phyloP scores from a whole-genome alignment of 768 basidiomycete genomes.

The Suillus cothurnatus region DNA sequence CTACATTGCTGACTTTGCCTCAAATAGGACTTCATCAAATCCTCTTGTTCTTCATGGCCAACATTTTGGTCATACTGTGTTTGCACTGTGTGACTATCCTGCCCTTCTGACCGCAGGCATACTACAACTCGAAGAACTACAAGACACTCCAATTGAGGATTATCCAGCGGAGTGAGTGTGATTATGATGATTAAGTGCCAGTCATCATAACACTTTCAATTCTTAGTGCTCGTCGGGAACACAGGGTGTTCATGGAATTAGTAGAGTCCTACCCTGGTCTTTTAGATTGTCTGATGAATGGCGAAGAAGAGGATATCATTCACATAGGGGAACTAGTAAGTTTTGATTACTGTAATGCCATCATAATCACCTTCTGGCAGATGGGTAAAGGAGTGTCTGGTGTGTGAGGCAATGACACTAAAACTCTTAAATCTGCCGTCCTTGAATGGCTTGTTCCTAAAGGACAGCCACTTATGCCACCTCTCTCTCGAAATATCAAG shows the following conservation, averaged over 20 bases:
- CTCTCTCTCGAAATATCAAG: constrained; percentile 13
- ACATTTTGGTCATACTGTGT: constrained; percentile 24
- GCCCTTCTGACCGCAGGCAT: neutral
- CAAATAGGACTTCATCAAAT: constrained; percentile 3
- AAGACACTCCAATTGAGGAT: neutral
- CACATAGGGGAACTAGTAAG: neutral
- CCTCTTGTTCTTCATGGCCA: constrained; percentile 23
- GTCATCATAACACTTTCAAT: neutral
- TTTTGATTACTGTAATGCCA: neutral
- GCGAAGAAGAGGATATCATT: neutral
- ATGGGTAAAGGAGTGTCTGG: constrained; percentile 20
- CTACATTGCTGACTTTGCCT: neutral
- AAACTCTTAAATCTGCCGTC: constrained; percentile 18
- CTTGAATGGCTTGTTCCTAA: constrained; percentile 23
- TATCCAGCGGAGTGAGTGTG: neutral
- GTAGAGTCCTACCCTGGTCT: neutral
- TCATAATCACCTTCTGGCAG: neutral
- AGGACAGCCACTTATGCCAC: constrained; percentile 19
- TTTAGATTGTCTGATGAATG: neutral
- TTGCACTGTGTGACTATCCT: constrained; percentile 19
- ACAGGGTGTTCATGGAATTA: neutral
- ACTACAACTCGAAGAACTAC: neutral
- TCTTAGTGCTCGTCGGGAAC: constrained; percentile 4
- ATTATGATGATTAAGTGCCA: neutral
- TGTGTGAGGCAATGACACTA: constrained; percentile 26